Base-by-base conservation (phyloP, 169 alveolate species). In the Ichthyophthirius multifiliis region DNA sequence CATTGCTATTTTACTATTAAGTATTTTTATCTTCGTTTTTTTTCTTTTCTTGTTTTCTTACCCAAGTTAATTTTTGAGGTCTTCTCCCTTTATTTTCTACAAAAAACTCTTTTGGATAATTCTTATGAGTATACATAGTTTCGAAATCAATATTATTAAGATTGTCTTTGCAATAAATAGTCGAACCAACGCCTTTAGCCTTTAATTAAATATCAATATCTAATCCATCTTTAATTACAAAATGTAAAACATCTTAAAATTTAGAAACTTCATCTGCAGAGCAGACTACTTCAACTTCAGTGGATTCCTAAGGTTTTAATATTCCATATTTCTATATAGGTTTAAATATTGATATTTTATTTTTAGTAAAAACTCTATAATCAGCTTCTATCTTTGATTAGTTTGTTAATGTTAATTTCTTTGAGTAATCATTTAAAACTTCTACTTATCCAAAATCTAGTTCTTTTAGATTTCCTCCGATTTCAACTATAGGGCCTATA, bases 71-170 rank as follows among this genome's bases (percentile, higher is more conserved):
- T 67, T 90, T 93, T 86, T 96, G 89, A 1, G 94, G 92, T 73
- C 94, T 94, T 74, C 97, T 90, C 5, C 99, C 99, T 30, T 97
- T 91, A 63, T 97, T 97, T 83, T 95, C 98, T 27, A 95, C 89
- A 79, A 93, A 87, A 62, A 94, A 88, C 63, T 90, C 95, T 76
- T 92, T 90, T 39, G 95, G 82, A 41, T 84, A 88, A 44, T 93
- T 93, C 80, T 88, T 91, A 41, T 94, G 93, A 45, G 99, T 94
- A 86, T 93, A 97, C 73, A 89, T 85, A 18, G 95, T 93, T 13
- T 97, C 97, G 71, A 97, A 95, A 79, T 95, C 97, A 4, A 97
- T 90, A 16, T 83, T 88, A 32, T 91, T 91, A 27, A 94, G 73
- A 78, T 92, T 93, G 45, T 91, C 96, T 27, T 94, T 91, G 62